These are phyloP conservation scores for Solanum okadae DNA, from an alignment of 257 asterid genomes.

Conservation along the genomic window DNA sequence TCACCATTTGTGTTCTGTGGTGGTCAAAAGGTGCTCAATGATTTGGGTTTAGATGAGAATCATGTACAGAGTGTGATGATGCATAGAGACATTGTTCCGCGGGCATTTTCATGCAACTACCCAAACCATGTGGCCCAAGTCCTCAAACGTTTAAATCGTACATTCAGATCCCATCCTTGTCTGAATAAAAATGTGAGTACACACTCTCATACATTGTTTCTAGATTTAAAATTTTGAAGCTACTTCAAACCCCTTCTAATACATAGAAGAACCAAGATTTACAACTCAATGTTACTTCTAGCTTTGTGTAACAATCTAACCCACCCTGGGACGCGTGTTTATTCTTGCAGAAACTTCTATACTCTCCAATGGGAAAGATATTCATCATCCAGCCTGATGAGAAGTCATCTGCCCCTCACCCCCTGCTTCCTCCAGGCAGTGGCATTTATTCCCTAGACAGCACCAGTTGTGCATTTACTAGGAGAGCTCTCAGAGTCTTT, in stretches of 20 bases:
- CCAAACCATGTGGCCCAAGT: conserved; percentile 63
- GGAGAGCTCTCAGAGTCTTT: conserved; percentile 49
- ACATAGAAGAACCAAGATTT: neutral
- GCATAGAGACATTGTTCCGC: conserved; percentile 89
- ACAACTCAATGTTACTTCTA: neutral
- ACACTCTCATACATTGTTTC: neutral
- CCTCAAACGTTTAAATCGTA: conserved; percentile 58
- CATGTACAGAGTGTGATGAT: conserved; percentile 73
- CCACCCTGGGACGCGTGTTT: neutral
- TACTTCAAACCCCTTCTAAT: neutral
- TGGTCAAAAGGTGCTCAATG: conserved; percentile 53
- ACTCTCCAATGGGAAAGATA: conserved; percentile 77
- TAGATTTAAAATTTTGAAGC: neutral
- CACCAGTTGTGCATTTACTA: conserved; percentile 15
- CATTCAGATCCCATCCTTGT: conserved; percentile 69
- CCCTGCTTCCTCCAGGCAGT: conserved; percentile 62
- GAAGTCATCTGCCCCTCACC: conserved; percentile 67
- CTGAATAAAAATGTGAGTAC: conserved; percentile 64
- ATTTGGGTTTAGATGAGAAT: conserved; percentile 55
- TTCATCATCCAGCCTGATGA: conserved; percentile 83
- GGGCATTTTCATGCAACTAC: conserved; percentile 85
- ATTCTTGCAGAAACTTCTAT: conserved; percentile 51
- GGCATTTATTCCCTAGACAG: conserved; percentile 42
- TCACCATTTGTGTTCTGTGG: conserved; percentile 84
- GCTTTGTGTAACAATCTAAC: neutral